phyloP scores from a whole-genome alignment of 2,329 filamentous ascomycete genomes.

The Anisogramma anomala region DNA sequence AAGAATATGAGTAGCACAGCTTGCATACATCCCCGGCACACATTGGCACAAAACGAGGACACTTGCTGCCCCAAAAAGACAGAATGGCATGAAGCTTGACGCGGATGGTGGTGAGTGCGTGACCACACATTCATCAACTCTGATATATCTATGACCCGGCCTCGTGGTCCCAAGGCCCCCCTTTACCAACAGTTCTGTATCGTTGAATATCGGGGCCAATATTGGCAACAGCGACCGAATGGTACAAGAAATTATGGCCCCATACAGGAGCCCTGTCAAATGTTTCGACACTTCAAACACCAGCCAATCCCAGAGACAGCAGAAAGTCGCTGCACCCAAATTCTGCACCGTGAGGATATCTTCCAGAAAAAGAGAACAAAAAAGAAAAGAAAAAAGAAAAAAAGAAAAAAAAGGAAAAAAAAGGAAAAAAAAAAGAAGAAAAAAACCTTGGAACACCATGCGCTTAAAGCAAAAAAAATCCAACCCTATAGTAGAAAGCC shows the following conservation, averaged over 20 bases:
- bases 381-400: neutral
- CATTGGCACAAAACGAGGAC: too few species aligned
- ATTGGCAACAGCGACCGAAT: neutral
- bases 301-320: neutral
- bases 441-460: slow-evolving; percentile 6
- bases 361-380: neutral
- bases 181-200: neutral
- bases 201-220: neutral
- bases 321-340: neutral
- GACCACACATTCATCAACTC: too few species aligned
- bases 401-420: neutral
- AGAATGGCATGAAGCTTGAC: too few species aligned
- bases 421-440: too few species aligned
- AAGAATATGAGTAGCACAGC: too few species aligned
- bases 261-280: too few species aligned
- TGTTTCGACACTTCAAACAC: too few species aligned
- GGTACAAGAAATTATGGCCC: too few species aligned
- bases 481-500: neutral
- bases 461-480: slow-evolving; percentile 2
- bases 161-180: neutral
- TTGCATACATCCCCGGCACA: too few species aligned
- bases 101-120: too few species aligned
- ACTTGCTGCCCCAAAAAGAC: too few species aligned
- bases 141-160: neutral
- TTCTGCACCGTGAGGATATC: neutral